Base-by-base conservation (phyloP, 1,139 yeast species). In the Eremothecium gossypii region DNA sequence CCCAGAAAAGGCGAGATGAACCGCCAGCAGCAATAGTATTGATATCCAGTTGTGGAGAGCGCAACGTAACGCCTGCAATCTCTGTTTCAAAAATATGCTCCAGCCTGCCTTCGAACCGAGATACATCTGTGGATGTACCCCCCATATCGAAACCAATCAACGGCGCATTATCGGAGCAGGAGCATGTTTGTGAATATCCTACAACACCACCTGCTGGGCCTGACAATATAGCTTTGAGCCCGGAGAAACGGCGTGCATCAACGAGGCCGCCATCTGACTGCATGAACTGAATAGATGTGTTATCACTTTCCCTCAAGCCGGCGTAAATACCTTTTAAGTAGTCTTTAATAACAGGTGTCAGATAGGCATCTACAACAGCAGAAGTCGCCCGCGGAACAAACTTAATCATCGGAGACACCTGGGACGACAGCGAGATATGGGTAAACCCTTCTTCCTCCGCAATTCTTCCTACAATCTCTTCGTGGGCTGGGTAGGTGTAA, bases 321-420 rank as follows among this genome's bases (percentile, higher is more conserved):
- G 69, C 57, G 39, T 78, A 74, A 53, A 83, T 80, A 13, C 78
- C 74, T 29, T 69, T 60, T 35, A 83, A 66, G 56, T 83, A 83
- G 29, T 74, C 69, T 45, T 74, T 69, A 39, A 83, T 78, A 39
- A 78, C 82, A 1, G 93, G 93, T 2, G 89, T 80, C 45, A 83
- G 63, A 55, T 83, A 83, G 1, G 91, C 85, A 62, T 83, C 91
- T 1, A 84, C 86, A 13, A 78, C 75, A 3, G 85, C 71, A 11
- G 87, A 79, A 50, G 80, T 80, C 1, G 86, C 83, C 45, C 93
- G 67, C 10, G 83, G 74, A 26, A 83, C 76, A 33, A 76, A 71
- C 56, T 82, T 82, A 49, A 83, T 79, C 81, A 81, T 79, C 8
- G 93, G 89, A 39, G 80, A 75, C 17, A 82, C 67, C 50, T 76